A percentile compares a stretch with the other conserved stretches of the same genome.
phyloP scores from a whole-genome alignment of 176 grass and related monocot species.

The Cocos nucifera region DNA sequence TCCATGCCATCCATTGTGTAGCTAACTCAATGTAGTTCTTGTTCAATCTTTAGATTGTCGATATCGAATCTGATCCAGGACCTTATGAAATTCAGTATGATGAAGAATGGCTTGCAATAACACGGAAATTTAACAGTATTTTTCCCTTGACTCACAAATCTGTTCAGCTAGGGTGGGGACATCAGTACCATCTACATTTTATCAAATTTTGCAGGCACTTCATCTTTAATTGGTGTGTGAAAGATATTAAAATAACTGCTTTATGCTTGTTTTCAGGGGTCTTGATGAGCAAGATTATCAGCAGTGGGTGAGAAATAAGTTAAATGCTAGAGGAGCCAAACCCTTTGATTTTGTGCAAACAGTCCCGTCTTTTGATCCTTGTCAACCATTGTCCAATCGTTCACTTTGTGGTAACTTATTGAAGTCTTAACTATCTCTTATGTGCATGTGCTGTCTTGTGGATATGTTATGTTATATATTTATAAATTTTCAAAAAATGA shows the following conservation, averaged over 20 bases:
- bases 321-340: conserved; percentile 55
- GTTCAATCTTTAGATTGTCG: conserved; percentile 50
- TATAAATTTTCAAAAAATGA: too few species aligned
- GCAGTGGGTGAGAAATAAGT: conserved; percentile 60
- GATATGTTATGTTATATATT: background rate
- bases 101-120: conserved; percentile 97
- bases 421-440: background rate
- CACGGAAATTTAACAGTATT: conserved; percentile 53
- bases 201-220: too few species aligned
- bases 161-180: conserved; percentile 34
- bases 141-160: conserved; percentile 51
- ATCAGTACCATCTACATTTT: background rate
- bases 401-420: conserved; percentile 33
- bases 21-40: background rate
- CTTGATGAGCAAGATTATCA: conserved; percentile 51
- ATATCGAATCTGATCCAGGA: conserved; percentile 66
- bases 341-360: conserved; percentile 82
- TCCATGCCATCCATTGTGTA: background rate
- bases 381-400: conserved; percentile 14
- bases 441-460: background rate
- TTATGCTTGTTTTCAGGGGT: conserved; percentile 32
- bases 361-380: conserved; percentile 48
- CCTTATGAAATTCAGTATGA: conserved; percentile 83
- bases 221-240: background rate
- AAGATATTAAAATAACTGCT: conserved; percentile 13